Base-by-base conservation (phyloP, 768 basidiomycete genomes). In the Agrocybe praecox region DNA sequence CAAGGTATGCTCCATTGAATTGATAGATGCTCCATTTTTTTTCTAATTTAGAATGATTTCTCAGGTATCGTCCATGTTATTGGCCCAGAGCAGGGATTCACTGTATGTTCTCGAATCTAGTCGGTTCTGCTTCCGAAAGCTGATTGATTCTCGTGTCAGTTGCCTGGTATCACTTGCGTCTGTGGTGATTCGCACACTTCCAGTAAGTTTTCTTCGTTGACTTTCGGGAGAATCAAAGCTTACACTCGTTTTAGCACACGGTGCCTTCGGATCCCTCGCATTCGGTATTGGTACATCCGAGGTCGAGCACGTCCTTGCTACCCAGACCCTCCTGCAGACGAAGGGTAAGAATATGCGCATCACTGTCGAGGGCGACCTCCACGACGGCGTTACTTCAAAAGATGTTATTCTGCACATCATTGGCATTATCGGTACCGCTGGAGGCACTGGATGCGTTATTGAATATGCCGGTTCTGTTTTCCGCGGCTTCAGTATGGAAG, bases 131-230 rank as follows among this genome's bases (percentile, higher is more conserved):
- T 32, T 21, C 46, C 34, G 43, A 22, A 55, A 14, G 15, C 23
- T 55, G 32, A 45, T 51, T 53, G 17, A 49, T 3, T 29, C n/a
- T 19, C 40, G 44, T 26, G 24, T 19, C 62, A 89, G 87, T 79
- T 90, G 29, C 88, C 88, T 6, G 88, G 88, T 14, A 89, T 87
- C 46, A 90, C 88, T 33, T 90, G 88, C 66, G 94, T 95, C 51
- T 96, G 94, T 64, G 94, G 94, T 68, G 94, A 95, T 74, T 95
- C 93, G 4, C 94, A 95, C 76, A 95, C 94, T 22, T 92, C 93
- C 40, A 96, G 90, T 91, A 67, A 64, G 88, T 76, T 7, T 12
- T 26, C 26, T 29, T 29, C 26, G 26, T 40, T 59, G 10, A 29
- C 12, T 42, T 29, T 15, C 22, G 56, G 6, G 14, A 36, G 45